A percentile compares a stretch with the other conserved stretches of the same genome.
These are phyloP conservation scores for Ceratobasidium theobromae DNA, from an alignment of 1,284 basidiomycete genomes.

Conservation along the genomic window DNA sequence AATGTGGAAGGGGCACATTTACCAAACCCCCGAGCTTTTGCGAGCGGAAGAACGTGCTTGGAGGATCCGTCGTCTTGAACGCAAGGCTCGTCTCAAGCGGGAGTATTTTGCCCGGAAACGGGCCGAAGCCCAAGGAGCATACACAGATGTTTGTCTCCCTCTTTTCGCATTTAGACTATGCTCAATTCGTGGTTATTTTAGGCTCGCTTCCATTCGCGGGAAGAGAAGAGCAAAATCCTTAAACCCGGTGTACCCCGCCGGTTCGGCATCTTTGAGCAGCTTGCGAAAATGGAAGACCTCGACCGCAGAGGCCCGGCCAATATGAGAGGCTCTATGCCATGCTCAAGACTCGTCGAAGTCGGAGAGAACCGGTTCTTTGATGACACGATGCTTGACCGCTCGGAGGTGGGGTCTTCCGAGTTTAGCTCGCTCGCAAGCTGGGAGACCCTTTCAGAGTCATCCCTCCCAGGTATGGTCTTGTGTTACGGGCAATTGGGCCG, in stretches of 20 bases:
- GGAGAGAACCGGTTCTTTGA: constrained; percentile 26
- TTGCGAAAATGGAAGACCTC: constrained; percentile 16
- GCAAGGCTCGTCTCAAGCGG: constrained; percentile 22
- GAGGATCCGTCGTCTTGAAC: constrained; percentile 15
- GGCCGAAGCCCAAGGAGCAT: background rate
- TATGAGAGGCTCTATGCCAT: background rate
- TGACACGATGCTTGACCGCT: constrained; percentile 22
- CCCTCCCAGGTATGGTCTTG: constrained; percentile 7
- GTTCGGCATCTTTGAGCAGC: constrained; percentile 14
- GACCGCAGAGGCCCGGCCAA: constrained; percentile 21
- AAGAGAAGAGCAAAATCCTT: background rate
- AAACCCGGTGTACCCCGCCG: constrained; percentile 15
- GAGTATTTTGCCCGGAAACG: constrained; percentile 19
- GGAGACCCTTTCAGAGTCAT: constrained; percentile 24
- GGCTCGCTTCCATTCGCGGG: background rate
- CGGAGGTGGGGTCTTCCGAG: constrained; percentile 26
- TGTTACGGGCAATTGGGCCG: constrained; percentile 23
- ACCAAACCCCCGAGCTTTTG: constrained; percentile 13
- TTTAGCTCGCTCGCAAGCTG: constrained; percentile 28
- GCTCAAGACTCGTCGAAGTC: constrained; percentile 20
- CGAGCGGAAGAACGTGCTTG: background rate
- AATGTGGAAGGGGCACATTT: constrained; percentile 20
- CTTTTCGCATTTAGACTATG: background rate
- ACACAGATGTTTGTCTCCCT: constrained; percentile 8
- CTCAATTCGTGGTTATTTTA: background rate